A percentile compares a stretch with the other conserved stretches of the same genome.
These are phyloP conservation scores for Arthroderma uncinatum DNA, from an alignment of 2,329 filamentous ascomycete genomes.

Conservation along the genomic window DNA sequence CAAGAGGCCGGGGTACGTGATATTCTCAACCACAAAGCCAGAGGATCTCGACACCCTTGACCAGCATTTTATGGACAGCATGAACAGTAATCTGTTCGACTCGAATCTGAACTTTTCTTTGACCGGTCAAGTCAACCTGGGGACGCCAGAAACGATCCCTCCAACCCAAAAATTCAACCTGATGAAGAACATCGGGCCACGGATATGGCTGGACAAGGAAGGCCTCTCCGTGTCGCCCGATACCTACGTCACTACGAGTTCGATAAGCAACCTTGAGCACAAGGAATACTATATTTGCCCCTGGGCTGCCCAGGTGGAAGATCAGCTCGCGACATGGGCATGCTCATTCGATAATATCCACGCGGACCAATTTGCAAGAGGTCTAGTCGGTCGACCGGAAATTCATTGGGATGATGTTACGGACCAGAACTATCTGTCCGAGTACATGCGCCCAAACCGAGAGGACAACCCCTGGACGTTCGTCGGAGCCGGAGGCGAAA, in stretches of 20 bases:
- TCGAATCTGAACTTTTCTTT: constrained; percentile 11
- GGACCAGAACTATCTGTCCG: constrained; percentile 5
- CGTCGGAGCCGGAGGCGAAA: constrained; percentile 9
- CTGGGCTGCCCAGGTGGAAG: constrained; percentile 5
- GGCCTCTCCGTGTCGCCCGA: constrained; percentile 13
- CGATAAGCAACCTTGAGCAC: background rate
- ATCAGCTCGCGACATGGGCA: constrained; percentile 7
- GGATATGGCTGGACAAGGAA: constrained; percentile 13
- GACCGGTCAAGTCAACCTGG: constrained; percentile 8
- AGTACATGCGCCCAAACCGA: constrained; percentile 9
- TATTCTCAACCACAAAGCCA: constrained; percentile 10
- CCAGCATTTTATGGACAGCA: constrained; percentile 7
- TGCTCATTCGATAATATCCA: constrained; percentile 10
- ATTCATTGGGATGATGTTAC: constrained; percentile 13
- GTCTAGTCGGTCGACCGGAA: constrained; percentile 9
- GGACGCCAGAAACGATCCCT: constrained; percentile 8
- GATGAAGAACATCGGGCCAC: constrained; percentile 4
- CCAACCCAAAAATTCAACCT: constrained; percentile 8
- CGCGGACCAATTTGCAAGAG: background rate
- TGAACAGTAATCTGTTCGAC: constrained; percentile 10
- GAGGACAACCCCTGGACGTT: constrained; percentile 12
- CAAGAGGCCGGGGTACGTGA: constrained; percentile 9
- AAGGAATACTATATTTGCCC: constrained; percentile 7
- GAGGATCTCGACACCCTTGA: constrained; percentile 7
- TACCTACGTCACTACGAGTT: constrained; percentile 9